Evolutionary conservation across 2,329 filamentous ascomycete genomes (phyloP).

Genomic region (Chaetomiaceae sp.): DNA sequence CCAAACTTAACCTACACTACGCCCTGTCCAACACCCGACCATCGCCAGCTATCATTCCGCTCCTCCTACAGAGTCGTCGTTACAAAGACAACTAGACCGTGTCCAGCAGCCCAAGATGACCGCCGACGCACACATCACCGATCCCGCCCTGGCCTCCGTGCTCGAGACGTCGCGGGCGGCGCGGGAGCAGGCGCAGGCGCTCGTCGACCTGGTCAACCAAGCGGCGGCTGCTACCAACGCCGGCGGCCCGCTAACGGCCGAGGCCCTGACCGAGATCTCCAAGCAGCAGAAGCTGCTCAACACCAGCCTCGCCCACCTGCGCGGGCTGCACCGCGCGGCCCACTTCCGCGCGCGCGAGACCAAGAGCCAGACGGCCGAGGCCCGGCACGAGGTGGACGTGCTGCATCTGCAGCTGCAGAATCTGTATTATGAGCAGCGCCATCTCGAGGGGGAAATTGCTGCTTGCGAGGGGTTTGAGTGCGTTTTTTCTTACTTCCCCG

Average conservation of each 20-base stretch:
- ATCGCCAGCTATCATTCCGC: no score
- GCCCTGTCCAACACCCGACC: no score
- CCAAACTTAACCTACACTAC: no score
- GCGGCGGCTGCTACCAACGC: slow-evolving; percentile 40
- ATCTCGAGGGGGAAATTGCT: slow-evolving; percentile 81
- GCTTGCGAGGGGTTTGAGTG: slow-evolving; percentile 91
- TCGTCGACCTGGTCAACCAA: slow-evolving; percentile 49
- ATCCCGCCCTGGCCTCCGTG: slow-evolving; percentile 60
- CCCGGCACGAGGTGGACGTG: slow-evolving; percentile 82
- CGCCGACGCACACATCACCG: slow-evolving; percentile 44
- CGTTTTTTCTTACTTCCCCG: slow-evolving; percentile 31
- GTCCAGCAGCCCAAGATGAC: slow-evolving; percentile 10
- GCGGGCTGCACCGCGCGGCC: slow-evolving; percentile 75
- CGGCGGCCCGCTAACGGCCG: slow-evolving; percentile 35
- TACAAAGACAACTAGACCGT: no score
- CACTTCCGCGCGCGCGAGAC: slow-evolving; percentile 77
- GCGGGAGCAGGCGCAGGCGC: slow-evolving; percentile 61
- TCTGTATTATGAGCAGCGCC: slow-evolving; percentile 89
- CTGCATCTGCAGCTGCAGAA: slow-evolving; percentile 93
- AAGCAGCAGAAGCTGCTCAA: slow-evolving; percentile 75
- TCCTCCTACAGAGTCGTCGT: no score
- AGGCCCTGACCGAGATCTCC: slow-evolving; percentile 54
- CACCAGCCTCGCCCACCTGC: slow-evolving; percentile 71
- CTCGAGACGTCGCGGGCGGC: slow-evolving; percentile 68
- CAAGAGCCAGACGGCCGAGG: slow-evolving; percentile 79